Evolutionary conservation across 805 yeast species (phyloP), one percentile per base, ranked within the genome.

Genomic region (Torulaspora maleeae): DNA sequence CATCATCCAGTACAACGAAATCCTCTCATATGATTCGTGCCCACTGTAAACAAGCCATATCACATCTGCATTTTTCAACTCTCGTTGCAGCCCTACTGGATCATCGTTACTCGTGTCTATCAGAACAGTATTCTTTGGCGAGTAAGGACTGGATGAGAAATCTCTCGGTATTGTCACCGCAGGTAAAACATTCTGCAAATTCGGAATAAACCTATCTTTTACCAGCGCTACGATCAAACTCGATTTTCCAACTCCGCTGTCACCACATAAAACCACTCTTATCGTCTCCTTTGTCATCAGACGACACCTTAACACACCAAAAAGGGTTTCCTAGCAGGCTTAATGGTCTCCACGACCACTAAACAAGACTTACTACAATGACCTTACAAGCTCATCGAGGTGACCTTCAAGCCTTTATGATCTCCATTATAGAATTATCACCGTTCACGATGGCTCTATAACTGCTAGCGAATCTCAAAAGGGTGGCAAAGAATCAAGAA

Each of bases 21-120:
- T 79, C 38, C 98, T 74, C 62, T 93, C 98, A 61, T 89, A 93
- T 0, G 98, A 88, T 60, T 89, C 93, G 58, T 89, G 95, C 59
- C 90, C 98, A 3, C 93, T 78, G 61, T 90, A 93, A 0, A 93
- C 88, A n/a, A 93, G 74, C 91, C 96, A 85, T 2, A 93, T 85
- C 11, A 89, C 97, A 64, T 86, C 91, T 0, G 97, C 93, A 43
- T 77, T 75, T 38, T 95, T 75, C 51, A 93, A 76, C 60, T 88
- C 96, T 27, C 75, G 71, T 47, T 85, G 86, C 11, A 93, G 67
- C 0, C 68, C 61, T 1, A 68, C 66, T 27, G 79, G 66, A 58
- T 88, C 95, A 1, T 82, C 74, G 1, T 88, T 73, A 1, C 82
- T 70, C 0, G 98, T 91, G 60, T 93, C 99, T 1, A 89, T 76